Evolutionary conservation across 805 yeast genomes (phyloP), one percentile per base, ranked within the genome.

Genomic region (Kodamaea kaohsiungensis): DNA sequence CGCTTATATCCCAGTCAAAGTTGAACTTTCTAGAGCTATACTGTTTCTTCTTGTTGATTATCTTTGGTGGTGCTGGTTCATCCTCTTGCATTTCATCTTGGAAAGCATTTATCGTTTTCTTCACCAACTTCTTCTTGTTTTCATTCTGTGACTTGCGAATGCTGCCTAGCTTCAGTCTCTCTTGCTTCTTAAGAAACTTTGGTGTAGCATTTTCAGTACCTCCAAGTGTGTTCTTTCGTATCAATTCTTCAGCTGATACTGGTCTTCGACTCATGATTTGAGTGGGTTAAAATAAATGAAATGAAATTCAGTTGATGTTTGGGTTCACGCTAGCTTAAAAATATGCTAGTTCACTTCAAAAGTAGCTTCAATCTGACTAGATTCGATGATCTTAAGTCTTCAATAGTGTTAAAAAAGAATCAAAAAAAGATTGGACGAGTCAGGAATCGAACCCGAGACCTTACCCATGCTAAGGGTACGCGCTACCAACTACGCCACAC

Each of bases 401-500:
- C 4, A 15, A 15, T 37, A 37, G n/a, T 37, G 39, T 7, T 38
- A 3, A 38, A 15, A n/a, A 38, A 38, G 15, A 38, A 7, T 10
- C 6, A 17, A 62, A 65, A 73, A 71, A 68, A 57, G 56, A 69
- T 54, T 82, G 87, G 87, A 83, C 87, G 84, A 82, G 86, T 80
- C 83, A 82, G 87, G 87, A 83, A 78, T 83, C 84, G 87, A 82
- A 82, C 86, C 86, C 83, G 83, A 82, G 87, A 83, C 88, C 87
- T 83, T 82, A 82, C 85, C 82, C 87, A 83, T 83, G 87, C 87
- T 82, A 83, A 82, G 87, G 83, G 85, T 81, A 81, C 87, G 87
- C 87, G 87, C 87, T 83, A 83, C 88, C 87, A 82, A 84, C 88
- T 84, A 81, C 88, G 87, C 87, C 88, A 83, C 86, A 83, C 85